Evolutionary conservation across 306 rosid genomes (phyloP).

Genomic region (Pyrus bretschneideri): DNA sequence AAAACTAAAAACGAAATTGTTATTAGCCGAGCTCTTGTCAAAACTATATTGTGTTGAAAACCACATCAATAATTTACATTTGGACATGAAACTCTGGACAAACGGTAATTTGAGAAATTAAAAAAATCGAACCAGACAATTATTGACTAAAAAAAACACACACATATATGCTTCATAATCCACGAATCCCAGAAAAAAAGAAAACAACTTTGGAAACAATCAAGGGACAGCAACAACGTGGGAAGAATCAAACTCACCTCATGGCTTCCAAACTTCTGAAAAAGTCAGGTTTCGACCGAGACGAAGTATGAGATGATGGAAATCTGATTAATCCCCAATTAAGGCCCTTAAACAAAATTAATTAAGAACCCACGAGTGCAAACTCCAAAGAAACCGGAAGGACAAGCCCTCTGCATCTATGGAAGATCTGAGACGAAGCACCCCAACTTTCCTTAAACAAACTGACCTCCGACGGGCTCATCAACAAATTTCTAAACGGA

Average conservation of each 20-base stretch:
- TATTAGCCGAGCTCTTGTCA: no score
- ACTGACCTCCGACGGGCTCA: not conserved
- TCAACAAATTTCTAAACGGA: not conserved
- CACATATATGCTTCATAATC: not conserved
- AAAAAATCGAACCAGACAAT: not conserved
- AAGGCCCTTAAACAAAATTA: conserved; percentile 21
- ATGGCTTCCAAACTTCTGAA: conserved; percentile 34
- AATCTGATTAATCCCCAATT: conserved; percentile 13
- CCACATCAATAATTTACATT: not conserved
- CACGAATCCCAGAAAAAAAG: not conserved
- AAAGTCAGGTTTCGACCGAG: conserved; percentile 27
- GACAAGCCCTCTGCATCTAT: conserved; percentile 17
- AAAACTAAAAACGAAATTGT: no score
- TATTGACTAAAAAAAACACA: not conserved
- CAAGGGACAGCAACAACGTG: not conserved
- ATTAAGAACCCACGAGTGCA: not conserved
- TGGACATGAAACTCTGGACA: no score
- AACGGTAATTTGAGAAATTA: no score
- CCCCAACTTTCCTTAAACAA: conserved; percentile 9
- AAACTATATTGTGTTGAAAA: not conserved
- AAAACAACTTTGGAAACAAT: not conserved
- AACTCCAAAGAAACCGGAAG: not conserved
- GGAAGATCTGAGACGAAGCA: conserved; percentile 33
- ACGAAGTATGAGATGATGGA: conserved; percentile 7
- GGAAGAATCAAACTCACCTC: conserved; percentile 38